Evolutionary conservation across 371 early-diverging fungal genomes (phyloP), one percentile per base, ranked within the genome.

Genomic region (Rhizopus microsporus): DNA sequence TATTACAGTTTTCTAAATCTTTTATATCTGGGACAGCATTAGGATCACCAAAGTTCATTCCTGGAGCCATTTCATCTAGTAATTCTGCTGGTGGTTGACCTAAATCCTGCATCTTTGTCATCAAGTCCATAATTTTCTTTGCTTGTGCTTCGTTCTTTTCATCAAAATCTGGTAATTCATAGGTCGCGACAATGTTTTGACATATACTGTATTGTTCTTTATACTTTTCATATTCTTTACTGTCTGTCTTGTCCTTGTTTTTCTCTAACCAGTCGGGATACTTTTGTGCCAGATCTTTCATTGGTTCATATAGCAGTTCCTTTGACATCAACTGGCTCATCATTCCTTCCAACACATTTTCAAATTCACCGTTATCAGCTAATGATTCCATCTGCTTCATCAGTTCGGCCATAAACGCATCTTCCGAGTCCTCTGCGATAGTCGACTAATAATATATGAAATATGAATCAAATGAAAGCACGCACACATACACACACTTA

Each of bases 51-150:
- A 91, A 59, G 50, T 92, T 92, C 79, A 93, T 78, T 31, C 91
- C 97, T 23, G 96, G 96, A 12, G 93, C 93, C 65, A 97, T 74
- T 52, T 92, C 89, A 65, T 90, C 88, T 63, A 97, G 71, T 23
- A 97, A 75, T 49, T 87, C 93, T 29, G 88, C 86, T 7, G 97
- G 97, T 16, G 97, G 97, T 62, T 94, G 93, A 13, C 97, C 97
- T 40, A 85, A 84, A 47, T 93, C 94, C 83, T 97, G 97, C 93
- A 97, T 93, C 87, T 91, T 80, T 75, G 93, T 90, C 95, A 96
- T 93, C 54, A 97, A 80, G 43, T 91, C 90, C 52, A 86, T 83
- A 30, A 95, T 82, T 17, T 78, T 78, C 57, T 88, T 91, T 51
- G 68, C 78, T 37, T 91, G 84, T 32, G 76, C 75, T 48, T 84